phyloP scores from a whole-genome alignment of 805 yeast species.

The Starmerella stellata region DNA sequence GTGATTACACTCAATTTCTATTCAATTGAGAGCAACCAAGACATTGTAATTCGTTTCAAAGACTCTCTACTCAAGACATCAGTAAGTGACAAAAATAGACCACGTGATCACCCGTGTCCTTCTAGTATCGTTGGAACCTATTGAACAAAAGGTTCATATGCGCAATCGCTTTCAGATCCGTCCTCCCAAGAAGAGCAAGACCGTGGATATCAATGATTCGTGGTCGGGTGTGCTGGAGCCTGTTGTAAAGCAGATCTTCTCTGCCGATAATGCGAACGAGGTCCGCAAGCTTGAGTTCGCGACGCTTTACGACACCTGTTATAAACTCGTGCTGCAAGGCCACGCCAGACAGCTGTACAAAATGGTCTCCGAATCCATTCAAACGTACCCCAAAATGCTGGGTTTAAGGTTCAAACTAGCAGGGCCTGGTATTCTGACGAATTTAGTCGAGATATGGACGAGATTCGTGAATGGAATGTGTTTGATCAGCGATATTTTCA shows the following conservation, averaged over 20 bases:
- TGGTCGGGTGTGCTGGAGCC: slow-evolving; percentile 16
- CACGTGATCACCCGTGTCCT: too few relatives aligned
- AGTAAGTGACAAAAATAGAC: too few relatives aligned
- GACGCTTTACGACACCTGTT: slow-evolving; percentile 14
- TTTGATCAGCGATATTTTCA: slow-evolving; percentile 15
- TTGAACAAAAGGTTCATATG: too few relatives aligned
- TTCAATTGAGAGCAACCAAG: too few relatives aligned
- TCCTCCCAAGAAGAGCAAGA: slow-evolving; percentile 12
- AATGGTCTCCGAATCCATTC: slow-evolving; percentile 6
- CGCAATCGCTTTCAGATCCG: slow-evolving; percentile 14
- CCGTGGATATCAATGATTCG: slow-evolving; percentile 10
- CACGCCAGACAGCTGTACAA: slow-evolving; percentile 13
- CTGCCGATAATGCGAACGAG: neutral
- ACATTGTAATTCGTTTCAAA: too few relatives aligned
- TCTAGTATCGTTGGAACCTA: too few relatives aligned
- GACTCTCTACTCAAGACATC: too few relatives aligned
- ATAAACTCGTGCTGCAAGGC: slow-evolving; percentile 16
- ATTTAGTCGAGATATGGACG: slow-evolving; percentile 10
- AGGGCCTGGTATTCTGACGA: slow-evolving; percentile 2
- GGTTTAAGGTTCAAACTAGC: neutral
- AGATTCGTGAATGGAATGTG: slow-evolving; percentile 8
- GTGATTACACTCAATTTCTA: too few relatives aligned
- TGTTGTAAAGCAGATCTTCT: slow-evolving; percentile 13
- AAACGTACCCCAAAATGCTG: neutral
- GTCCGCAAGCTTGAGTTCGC: slow-evolving; percentile 10